These are phyloP conservation scores for Neonectria faginata DNA, from an alignment of 2,329 filamentous ascomycete species.

Conservation along the genomic window DNA sequence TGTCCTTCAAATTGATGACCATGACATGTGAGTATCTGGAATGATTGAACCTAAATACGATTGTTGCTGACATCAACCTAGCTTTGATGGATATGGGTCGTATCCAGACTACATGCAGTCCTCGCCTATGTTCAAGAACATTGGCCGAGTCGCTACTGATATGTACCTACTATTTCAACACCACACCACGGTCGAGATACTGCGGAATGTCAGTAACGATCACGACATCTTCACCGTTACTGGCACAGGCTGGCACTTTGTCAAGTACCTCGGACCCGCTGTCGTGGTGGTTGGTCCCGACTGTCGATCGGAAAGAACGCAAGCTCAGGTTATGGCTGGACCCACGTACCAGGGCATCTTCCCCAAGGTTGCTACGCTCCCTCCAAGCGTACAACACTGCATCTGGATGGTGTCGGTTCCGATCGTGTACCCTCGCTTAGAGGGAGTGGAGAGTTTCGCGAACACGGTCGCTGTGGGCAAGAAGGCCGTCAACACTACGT, in stretches of 20 bases:
- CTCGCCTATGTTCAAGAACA: conserved; percentile 98
- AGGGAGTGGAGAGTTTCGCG: conserved; percentile 90
- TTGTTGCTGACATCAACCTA: conserved; percentile 51
- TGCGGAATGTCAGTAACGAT: conserved; percentile 89
- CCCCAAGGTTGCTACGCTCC: conserved; percentile 91
- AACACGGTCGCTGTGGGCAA: conserved; percentile 94
- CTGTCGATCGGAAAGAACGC: conserved; percentile 90
- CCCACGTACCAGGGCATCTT: conserved; percentile 98
- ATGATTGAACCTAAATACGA: not conserved
- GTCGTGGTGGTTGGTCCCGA: conserved; percentile 92
- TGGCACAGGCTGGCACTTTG: conserved; percentile 97
- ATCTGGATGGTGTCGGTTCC: conserved; percentile 96
- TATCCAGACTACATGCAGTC: conserved; percentile 99
- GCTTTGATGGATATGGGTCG: conserved; percentile 96
- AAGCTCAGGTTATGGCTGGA: conserved; percentile 91
- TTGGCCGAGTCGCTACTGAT: conserved; percentile 92
- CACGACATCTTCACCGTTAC: conserved; percentile 96
- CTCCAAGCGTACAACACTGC: conserved; percentile 94
- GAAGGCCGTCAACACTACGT: conserved; percentile 95
- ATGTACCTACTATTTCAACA: conserved; percentile 99
- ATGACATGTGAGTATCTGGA: conserved; percentile 85
- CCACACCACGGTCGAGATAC: conserved; percentile 92
- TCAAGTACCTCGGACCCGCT: conserved; percentile 94
- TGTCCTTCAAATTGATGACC: conserved; percentile 91
- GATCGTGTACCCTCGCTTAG: conserved; percentile 88